Conservation (phyloP, 2,329 filamentous ascomycete genomes). For the Capronia coronata region DNA sequence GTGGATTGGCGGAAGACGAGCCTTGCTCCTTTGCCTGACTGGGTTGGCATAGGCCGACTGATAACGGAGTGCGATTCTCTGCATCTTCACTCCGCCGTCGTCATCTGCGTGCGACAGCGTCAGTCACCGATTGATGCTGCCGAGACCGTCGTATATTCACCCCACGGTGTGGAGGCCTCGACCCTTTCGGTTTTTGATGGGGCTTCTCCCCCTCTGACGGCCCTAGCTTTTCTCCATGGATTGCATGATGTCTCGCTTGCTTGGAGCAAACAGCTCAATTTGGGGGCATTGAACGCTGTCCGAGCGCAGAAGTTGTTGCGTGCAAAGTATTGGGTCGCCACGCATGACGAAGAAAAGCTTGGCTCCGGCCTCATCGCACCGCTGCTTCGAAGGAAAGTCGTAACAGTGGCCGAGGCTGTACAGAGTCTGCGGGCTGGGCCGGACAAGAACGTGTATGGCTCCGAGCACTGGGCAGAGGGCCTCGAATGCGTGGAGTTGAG, state of each 20-base stretch:
- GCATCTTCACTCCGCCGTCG: conserved; percentile 56
- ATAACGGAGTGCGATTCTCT: conserved; percentile 50
- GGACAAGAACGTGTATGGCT: conserved; percentile 26
- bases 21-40: conserved; percentile 41
- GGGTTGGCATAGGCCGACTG: conserved; percentile 56
- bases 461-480: conserved; percentile 37
- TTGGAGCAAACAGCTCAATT: conserved; percentile 44
- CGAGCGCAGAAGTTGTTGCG: conserved; percentile 48
- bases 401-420: conserved; percentile 34
- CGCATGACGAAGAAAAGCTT: conserved; percentile 43
- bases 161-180: conserved; percentile 52
- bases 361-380: conserved; percentile 18
- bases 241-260: conserved; percentile 55
- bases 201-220: conserved; percentile 44
- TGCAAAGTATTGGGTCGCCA: conserved; percentile 59
- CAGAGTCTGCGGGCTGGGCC: conserved; percentile 39
- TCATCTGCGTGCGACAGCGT: conserved; percentile 47
- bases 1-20: conserved; percentile 44
- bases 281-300: conserved; percentile 57
- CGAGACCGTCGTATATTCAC: conserved; percentile 58
- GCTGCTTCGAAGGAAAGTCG: conserved; percentile 44
- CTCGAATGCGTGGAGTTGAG: conserved; percentile 47
- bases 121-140: conserved; percentile 19
- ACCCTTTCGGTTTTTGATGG: conserved; percentile 42
- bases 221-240: conserved; percentile 57